Conservation (phyloP, 495 filamentous ascomycete genomes). For the Daldinia grandis region DNA sequence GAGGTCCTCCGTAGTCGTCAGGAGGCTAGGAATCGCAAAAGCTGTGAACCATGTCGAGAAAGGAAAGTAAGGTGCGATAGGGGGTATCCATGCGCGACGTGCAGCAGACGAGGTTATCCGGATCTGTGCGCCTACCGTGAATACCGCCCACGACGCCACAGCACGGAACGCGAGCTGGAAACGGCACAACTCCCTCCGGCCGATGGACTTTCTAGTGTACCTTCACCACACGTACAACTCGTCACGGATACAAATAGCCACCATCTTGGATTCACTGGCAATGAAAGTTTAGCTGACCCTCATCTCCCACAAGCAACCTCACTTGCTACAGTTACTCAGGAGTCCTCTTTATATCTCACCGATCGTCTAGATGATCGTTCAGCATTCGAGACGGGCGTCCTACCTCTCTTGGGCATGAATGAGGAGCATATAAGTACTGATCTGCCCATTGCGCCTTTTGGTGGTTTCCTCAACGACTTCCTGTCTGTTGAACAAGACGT, state of each 20-base stretch:
- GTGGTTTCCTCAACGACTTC: not conserved
- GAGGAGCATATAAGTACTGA: not conserved
- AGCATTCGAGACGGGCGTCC: not conserved
- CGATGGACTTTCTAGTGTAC: not conserved
- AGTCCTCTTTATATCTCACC: not conserved
- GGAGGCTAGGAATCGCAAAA: not conserved
- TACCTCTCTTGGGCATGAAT: not conserved
- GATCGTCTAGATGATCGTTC: not conserved
- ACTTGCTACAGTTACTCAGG: not conserved
- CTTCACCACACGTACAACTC: not conserved
- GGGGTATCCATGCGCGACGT: not conserved
- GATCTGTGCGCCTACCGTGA: not conserved
- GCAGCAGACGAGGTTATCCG: not conserved
- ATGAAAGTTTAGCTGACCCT: not conserved
- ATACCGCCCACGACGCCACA: not conserved
- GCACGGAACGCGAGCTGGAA: not conserved
- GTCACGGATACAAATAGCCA: not conserved
- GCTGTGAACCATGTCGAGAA: not conserved
- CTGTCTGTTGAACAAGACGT: not conserved
- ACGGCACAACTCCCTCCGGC: not conserved
- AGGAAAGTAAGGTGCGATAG: not conserved
- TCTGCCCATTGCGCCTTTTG: not conserved
- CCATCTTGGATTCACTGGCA: not conserved
- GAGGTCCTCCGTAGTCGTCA: not conserved
- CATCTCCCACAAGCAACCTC: not conserved